These are phyloP conservation scores for Casaregolazyma suthepensis DNA, from an alignment of 1,139 yeast genomes.

Conservation along the genomic window DNA sequence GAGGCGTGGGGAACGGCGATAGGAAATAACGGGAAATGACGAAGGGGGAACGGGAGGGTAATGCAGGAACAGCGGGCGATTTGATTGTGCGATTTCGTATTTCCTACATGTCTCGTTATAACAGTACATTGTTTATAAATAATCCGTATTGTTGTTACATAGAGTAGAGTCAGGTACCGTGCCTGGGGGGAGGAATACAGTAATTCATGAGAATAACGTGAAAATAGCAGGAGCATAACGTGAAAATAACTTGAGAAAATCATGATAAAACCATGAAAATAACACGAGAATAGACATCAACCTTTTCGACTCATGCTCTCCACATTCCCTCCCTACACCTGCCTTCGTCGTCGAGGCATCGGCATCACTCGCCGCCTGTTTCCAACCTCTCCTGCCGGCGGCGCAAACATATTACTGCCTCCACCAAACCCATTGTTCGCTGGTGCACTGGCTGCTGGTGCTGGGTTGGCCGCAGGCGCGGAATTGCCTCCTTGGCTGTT, in stretches of 20 bases:
- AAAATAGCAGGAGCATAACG: no score
- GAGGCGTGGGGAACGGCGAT: neutral
- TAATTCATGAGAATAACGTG: no score
- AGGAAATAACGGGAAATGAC: neutral
- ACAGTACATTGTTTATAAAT: neutral
- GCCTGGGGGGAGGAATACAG: no score
- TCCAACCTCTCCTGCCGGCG: neutral
- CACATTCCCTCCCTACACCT: neutral
- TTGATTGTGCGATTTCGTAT: no score
- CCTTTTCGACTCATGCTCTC: neutral
- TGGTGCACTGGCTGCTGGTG: conserved; percentile 1
- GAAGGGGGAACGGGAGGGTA: no score
- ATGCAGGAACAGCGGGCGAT: neutral
- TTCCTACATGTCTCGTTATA: no score
- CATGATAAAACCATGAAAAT: no score
- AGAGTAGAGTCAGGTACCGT: neutral
- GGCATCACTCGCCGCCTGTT: conserved; percentile 5
- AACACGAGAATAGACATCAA: no score
- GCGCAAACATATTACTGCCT: conserved; percentile 8
- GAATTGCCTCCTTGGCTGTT: neutral
- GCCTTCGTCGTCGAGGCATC: conserved; percentile 7
- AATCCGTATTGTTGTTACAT: neutral
- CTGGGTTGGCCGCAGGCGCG: neutral
- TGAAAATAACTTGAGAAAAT: no score
- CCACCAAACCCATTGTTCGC: neutral